Evolutionary conservation across 345 rosid species (phyloP).

Genomic region (Syzygium jambos): DNA sequence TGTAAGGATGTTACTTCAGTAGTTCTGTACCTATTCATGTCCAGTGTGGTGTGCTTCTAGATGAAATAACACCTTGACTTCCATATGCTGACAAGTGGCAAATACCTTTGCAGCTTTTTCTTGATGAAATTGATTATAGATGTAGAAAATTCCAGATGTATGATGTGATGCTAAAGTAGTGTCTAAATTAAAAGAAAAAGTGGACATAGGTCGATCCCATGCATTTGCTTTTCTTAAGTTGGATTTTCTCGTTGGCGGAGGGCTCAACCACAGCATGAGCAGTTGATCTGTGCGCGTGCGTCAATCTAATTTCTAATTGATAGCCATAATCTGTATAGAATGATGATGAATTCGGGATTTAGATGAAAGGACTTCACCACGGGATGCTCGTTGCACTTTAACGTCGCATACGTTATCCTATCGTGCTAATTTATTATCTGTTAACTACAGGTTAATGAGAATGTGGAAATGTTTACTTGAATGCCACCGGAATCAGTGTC

Average conservation of each 20-base stretch:
- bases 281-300: background rate
- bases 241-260: background rate
- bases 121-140: background rate
- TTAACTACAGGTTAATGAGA: constrained; percentile 53
- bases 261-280: background rate
- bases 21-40: background rate
- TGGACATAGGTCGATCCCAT: background rate
- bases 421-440: constrained; percentile 1
- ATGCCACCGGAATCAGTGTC: constrained; percentile 77
- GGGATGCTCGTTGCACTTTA: too few relatives aligned
- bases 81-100: background rate
- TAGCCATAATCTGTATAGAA: background rate
- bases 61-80: background rate
- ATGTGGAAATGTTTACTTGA: constrained; percentile 97
- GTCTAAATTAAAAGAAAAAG: background rate
- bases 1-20: background rate
- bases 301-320: background rate
- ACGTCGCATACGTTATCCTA: background rate
- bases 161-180: background rate
- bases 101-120: background rate
- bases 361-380: background rate
- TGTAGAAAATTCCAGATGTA: background rate
- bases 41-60: background rate
- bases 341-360: background rate
- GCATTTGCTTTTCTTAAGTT: background rate